Percentiles rank a stretch among this genome's conserved stretches.
phyloP scores from a whole-genome alignment of 129 eudicot genomes.

The Logfia minima region DNA sequence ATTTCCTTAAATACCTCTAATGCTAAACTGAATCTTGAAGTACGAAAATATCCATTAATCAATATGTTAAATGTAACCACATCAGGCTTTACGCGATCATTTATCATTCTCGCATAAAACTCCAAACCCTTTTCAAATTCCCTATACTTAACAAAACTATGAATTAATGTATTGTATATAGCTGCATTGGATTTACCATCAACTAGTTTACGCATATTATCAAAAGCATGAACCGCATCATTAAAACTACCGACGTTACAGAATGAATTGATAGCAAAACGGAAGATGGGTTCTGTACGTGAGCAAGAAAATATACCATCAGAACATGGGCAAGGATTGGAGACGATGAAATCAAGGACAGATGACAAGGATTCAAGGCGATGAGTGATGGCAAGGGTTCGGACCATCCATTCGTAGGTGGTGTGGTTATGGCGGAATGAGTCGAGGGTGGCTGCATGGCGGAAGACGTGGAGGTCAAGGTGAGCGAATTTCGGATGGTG shows the following conservation, averaged over 20 bases:
- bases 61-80: conserved; percentile 71
- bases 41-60: conserved; percentile 71
- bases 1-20: conserved; percentile 81
- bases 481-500: conserved; percentile 76
- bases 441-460: conserved; percentile 66
- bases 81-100: conserved; percentile 74
- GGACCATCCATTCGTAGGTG: conserved; percentile 77
- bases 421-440: conserved; percentile 82
- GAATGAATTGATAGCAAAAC: conserved; percentile 60
- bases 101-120: conserved; percentile 58
- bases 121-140: conserved; percentile 53
- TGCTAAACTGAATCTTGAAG: conserved; percentile 49
- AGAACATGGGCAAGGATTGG: conserved; percentile 91
- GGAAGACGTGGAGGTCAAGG: conserved; percentile 84
- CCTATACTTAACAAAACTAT: conserved; percentile 58
- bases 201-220: conserved; percentile 62
- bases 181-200: conserved; percentile 73
- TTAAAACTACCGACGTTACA: conserved; percentile 59
- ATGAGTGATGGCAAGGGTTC: conserved; percentile 61
- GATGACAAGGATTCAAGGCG: conserved; percentile 52
- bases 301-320: conserved; percentile 86
- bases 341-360: conserved; percentile 52
- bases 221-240: conserved; percentile 60
- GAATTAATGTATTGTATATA: conserved; percentile 63
- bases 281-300: conserved; percentile 65